These are phyloP conservation scores for Moricandia moricandioides DNA, from an alignment of 345 rosid genomes.

Conservation along the genomic window DNA sequence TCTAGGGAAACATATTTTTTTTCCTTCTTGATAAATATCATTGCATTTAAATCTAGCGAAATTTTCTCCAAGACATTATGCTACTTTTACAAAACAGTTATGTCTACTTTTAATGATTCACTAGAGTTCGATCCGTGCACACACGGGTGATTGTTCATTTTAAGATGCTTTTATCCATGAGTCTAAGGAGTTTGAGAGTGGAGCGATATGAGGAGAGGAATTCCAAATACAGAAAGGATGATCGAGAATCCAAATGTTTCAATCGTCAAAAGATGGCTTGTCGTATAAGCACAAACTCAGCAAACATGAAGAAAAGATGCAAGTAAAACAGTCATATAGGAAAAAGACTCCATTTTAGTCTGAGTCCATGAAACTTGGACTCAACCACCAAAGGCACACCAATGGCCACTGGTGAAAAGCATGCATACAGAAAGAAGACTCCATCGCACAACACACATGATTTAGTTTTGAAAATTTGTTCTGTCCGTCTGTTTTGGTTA, in stretches of 20 bases:
- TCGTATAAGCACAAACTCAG: constrained; percentile 76
- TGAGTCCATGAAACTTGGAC: constrained; percentile 26
- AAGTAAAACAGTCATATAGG: constrained; percentile 13
- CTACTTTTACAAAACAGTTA: no score
- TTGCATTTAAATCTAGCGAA: no score
- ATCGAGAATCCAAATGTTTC: constrained; percentile 89
- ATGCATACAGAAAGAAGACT: constrained; percentile 72
- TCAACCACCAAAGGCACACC: constrained; percentile 98
- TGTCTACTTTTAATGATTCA: no score
- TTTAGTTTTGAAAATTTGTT: constrained; percentile 33
- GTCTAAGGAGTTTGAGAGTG: constrained; percentile 33
- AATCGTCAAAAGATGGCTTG: constrained; percentile 83
- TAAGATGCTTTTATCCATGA: constrained; percentile 20
- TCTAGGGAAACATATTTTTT: no score
- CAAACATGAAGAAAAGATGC: constrained; percentile 61
- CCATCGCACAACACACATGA: constrained; percentile 75
- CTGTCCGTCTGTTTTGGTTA: constrained; percentile 28
- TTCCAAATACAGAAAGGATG: constrained; percentile 75
- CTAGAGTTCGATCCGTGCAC: no score
- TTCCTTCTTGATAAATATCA: no score
- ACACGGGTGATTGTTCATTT: no score
- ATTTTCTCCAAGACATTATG: no score
- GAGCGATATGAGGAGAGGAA: constrained; percentile 53
- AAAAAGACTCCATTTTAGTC: no score
- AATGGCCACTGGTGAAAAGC: constrained; percentile 90